Conservation (phyloP, 2,329 filamentous ascomycete genomes). For the Aspergillus transmontanensis region DNA sequence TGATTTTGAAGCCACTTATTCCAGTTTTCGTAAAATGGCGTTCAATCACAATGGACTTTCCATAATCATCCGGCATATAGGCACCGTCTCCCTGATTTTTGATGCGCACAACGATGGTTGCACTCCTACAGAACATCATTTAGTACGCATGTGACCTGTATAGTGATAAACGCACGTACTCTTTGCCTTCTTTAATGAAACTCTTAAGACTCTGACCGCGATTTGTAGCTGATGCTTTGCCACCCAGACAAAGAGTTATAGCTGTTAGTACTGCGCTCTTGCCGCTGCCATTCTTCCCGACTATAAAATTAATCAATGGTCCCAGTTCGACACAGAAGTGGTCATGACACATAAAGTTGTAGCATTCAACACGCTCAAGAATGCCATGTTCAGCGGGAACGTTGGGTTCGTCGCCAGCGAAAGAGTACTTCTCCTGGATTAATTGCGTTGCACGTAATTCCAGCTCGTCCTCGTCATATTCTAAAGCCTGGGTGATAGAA, state of each 20-base stretch:
- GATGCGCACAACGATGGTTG: slow-evolving; percentile 77
- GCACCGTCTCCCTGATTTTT: slow-evolving; percentile 88
- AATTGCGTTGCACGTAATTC: slow-evolving; percentile 68
- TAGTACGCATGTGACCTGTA: slow-evolving; percentile 5
- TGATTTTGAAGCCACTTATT: slow-evolving; percentile 82
- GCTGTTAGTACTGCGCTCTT: slow-evolving; percentile 96
- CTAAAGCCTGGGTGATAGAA: slow-evolving; percentile 24
- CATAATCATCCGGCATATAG: slow-evolving; percentile 80
- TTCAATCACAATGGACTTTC: slow-evolving; percentile 85
- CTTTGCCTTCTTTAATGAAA: slow-evolving; percentile 86
- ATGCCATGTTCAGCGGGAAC: slow-evolving; percentile 80
- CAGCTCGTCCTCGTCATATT: slow-evolving; percentile 41
- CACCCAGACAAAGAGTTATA: slow-evolving; percentile 90
- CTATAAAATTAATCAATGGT: slow-evolving; percentile 95
- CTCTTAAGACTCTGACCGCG: slow-evolving; percentile 85
- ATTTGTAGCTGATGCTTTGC: slow-evolving; percentile 90
- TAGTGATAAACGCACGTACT: slow-evolving; percentile 53
- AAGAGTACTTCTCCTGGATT: slow-evolving; percentile 54
- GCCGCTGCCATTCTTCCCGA: slow-evolving; percentile 95
- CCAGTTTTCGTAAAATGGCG: slow-evolving; percentile 79
- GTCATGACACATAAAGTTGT: slow-evolving; percentile 96
- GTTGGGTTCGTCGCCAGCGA: slow-evolving; percentile 64
- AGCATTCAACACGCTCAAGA: slow-evolving; percentile 81
- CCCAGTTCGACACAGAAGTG: slow-evolving; percentile 82
- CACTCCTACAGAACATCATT: slow-evolving; percentile 37